Conservation (phyloP, 2,329 filamentous ascomycete species). For the Alternaria triticimaculans region DNA sequence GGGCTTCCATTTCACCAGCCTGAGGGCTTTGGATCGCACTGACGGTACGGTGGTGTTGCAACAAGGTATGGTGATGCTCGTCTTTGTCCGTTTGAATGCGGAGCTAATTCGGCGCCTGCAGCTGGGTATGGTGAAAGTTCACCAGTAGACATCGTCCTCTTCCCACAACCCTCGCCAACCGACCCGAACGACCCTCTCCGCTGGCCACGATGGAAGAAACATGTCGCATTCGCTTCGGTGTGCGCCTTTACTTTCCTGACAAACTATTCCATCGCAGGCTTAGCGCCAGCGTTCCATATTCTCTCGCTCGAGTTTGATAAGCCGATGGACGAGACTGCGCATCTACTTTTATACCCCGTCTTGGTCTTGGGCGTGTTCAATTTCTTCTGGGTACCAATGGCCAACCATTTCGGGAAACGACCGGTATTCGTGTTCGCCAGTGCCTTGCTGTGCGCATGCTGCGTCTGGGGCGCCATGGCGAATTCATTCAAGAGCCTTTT, state of each 20-base stretch:
- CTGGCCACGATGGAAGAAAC: slow-evolving; percentile 58
- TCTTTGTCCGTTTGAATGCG: neutral
- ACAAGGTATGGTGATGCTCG: slow-evolving; percentile 15
- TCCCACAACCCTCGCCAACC: slow-evolving; percentile 56
- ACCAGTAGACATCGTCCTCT: slow-evolving; percentile 47
- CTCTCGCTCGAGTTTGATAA: slow-evolving; percentile 56
- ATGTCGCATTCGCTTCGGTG: slow-evolving; percentile 43
- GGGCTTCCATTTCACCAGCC: slow-evolving; percentile 40
- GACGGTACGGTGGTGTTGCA: slow-evolving; percentile 51
- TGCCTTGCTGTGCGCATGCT: slow-evolving; percentile 54
- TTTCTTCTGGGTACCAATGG: slow-evolving; percentile 60
- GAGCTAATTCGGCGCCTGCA: neutral
- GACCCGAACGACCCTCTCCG: slow-evolving; percentile 58
- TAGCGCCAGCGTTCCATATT: slow-evolving; percentile 53
- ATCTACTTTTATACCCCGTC: slow-evolving; percentile 51
- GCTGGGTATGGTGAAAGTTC: neutral
- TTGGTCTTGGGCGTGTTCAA: slow-evolving; percentile 59
- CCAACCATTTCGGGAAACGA: slow-evolving; percentile 57
- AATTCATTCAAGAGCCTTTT: slow-evolving; percentile 52
- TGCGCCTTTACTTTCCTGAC: slow-evolving; percentile 57
- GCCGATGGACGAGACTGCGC: slow-evolving; percentile 53
- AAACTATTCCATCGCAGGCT: slow-evolving; percentile 55
- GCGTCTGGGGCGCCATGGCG: slow-evolving; percentile 57
- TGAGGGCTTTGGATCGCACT: slow-evolving; percentile 47
- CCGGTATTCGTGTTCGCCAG: slow-evolving; percentile 56